Evolutionary conservation across 805 yeast species (phyloP).

Genomic region (Clavispora asparagi): DNA sequence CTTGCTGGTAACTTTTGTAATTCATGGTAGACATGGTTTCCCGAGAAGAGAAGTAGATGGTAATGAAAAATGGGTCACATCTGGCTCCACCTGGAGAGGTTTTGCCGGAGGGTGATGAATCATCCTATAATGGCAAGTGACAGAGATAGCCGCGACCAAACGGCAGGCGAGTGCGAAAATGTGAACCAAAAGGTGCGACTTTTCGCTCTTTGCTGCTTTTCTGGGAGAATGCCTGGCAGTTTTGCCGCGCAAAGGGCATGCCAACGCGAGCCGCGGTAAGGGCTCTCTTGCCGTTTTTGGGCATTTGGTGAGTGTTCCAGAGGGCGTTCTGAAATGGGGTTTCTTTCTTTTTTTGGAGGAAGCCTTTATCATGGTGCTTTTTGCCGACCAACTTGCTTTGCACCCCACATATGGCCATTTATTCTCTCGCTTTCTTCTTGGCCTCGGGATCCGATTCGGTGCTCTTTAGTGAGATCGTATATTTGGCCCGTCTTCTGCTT

Average conservation of each 20-base stretch:
- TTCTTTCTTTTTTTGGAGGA: no score
- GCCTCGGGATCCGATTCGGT: no score
- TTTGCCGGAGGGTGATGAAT: conserved; percentile 3
- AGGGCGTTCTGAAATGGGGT: no score
- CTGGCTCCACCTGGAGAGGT: background rate
- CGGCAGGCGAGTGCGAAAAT: conserved; percentile 9
- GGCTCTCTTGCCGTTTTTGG: background rate
- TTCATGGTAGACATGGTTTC: conserved; percentile 11
- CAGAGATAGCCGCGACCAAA: conserved; percentile 13
- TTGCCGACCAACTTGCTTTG: no score
- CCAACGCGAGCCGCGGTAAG: conserved; percentile 6
- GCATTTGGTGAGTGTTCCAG: no score
- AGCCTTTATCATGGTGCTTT: no score
- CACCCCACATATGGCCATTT: no score
- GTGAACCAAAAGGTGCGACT: background rate
- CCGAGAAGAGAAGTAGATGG: background rate
- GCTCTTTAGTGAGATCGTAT: no score
- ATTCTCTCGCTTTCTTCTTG: no score
- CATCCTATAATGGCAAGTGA: conserved; percentile 9
- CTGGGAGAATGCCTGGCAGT: background rate
- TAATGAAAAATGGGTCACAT: background rate
- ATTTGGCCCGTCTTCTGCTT: background rate
- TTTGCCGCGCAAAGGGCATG: background rate
- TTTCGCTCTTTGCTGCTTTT: conserved; percentile 10
- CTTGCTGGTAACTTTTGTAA: conserved; percentile 35